These are phyloP conservation scores for Corchorus olitorius DNA, from an alignment of 345 rosid genomes.

Conservation along the genomic window DNA sequence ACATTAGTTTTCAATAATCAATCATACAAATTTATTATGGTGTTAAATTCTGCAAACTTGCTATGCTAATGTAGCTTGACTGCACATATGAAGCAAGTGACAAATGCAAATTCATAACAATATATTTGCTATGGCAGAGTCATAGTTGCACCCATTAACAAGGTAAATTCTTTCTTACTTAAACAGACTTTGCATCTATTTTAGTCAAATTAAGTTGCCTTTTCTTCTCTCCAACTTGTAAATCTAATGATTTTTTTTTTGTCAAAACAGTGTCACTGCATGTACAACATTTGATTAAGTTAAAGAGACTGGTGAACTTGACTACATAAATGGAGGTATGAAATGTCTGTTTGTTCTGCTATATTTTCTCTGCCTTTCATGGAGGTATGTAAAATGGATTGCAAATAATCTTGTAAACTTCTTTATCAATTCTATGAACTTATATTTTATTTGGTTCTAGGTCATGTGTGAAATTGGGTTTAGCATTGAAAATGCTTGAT, in stretches of 20 bases:
- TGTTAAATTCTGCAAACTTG: no score
- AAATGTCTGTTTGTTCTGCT: no score
- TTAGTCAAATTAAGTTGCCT: neutral
- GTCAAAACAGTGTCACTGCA: conserved; percentile 58
- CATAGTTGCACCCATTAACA: conserved; percentile 67
- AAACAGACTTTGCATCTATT: neutral
- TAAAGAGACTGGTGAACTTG: conserved; percentile 66
- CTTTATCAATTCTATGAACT: no score
- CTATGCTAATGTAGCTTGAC: conserved; percentile 5
- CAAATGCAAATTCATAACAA: conserved; percentile 51
- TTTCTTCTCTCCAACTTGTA: neutral
- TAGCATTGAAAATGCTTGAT: no score
- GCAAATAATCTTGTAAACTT: no score
- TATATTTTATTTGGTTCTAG: no score
- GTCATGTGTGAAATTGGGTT: no score
- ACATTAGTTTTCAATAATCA: neutral
- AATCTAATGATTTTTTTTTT: neutral
- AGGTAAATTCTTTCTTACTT: conserved; percentile 43
- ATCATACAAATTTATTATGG: neutral
- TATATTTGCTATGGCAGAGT: conserved; percentile 58
- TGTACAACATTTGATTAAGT: conserved; percentile 51
- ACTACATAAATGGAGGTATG: conserved; percentile 76
- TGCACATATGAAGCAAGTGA: conserved; percentile 50
- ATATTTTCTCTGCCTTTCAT: no score
- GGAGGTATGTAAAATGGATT: no score